Percentiles rank a stretch among this genome's conserved stretches.
Evolutionary conservation across 2,329 filamentous ascomycete species (phyloP).

Genomic region (Diaporthe amygdali): DNA sequence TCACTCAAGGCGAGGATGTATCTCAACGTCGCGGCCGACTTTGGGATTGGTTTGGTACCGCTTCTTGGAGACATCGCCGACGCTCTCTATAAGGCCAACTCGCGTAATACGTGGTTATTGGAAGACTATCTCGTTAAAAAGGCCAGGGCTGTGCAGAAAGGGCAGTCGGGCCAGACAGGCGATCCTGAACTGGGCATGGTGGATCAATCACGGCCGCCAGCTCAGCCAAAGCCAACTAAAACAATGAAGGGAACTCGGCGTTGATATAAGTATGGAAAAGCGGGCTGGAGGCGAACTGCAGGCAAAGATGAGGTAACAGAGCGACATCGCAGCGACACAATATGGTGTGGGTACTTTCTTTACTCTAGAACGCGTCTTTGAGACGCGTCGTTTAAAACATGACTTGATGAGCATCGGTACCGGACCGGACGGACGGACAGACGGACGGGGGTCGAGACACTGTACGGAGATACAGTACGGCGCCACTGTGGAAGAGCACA

Average conservation of each 20-base stretch:
- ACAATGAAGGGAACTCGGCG: not conserved
- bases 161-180: not conserved
- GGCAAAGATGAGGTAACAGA: not conserved
- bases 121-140: slow-evolving; percentile 72
- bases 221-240: not conserved
- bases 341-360: not conserved
- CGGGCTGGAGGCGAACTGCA: not conserved
- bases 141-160: slow-evolving; percentile 57
- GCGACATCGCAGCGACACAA: slow-evolving; percentile 13
- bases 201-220: not conserved
- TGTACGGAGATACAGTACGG: not conserved
- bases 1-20: slow-evolving; percentile 74
- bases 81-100: slow-evolving; percentile 76
- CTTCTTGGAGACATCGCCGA: slow-evolving; percentile 79
- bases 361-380: not conserved
- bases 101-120: slow-evolving; percentile 73
- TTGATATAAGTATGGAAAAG: not conserved
- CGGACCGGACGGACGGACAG: not conserved
- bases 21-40: slow-evolving; percentile 78
- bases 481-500: not conserved
- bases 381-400: slow-evolving; percentile 17
- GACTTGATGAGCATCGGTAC: slow-evolving; percentile 11
- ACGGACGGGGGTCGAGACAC: not conserved
- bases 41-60: slow-evolving; percentile 74
- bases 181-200: not conserved